Base-by-base conservation (phyloP, 345 rosid genomes). In the Eucalyptus caleyi region DNA sequence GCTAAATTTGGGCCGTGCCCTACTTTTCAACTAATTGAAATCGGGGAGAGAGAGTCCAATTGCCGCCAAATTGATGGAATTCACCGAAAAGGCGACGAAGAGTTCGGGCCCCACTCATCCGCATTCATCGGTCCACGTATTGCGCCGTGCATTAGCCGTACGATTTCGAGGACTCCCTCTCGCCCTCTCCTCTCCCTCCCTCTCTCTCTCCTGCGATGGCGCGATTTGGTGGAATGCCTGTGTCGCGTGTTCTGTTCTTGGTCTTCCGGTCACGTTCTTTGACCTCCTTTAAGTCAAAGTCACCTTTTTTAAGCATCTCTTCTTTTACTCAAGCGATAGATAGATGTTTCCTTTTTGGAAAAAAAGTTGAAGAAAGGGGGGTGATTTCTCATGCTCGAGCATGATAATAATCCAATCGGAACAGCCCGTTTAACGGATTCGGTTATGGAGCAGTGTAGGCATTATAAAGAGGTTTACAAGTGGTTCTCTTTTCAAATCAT, bases 101-200 rank as follows among this genome's bases (percentile, higher is more conserved):
- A 37, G 32, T 0, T 85, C 88, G 90, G 81, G 90, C 91, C 93
- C 86, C 16, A 11, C 49, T 9, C 69, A 54, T 42, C 93, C 94
- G 94, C 93, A 92, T 93, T 93, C 93, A 93, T 86, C 94, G 94
- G 93, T 44, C 93, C 94, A 91, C 92, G 92, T 87, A 92, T 93
- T 37, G 89, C 93, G 94, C 93, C 93, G 93, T 93, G 94, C 93
- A 92, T 92, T 89, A 93, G 93, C 93, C 93, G 93, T 92, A 91
- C 94, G 87, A 85, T 60, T 30, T 80, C 50, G 77, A 42, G 53
- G 80, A 42, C 27, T 56, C 54, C 54, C 45, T 44, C 47, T 45
- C 27, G 40, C 54, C 54, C 45, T 44, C 47, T 45, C 47, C 49
- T 45, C 49, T 47, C 47, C 13, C n/a, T 12, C 32, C 3, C 67